Conservation (phyloP, 2,329 filamentous ascomycete species). For the Hymenoscyphus salicellus region DNA sequence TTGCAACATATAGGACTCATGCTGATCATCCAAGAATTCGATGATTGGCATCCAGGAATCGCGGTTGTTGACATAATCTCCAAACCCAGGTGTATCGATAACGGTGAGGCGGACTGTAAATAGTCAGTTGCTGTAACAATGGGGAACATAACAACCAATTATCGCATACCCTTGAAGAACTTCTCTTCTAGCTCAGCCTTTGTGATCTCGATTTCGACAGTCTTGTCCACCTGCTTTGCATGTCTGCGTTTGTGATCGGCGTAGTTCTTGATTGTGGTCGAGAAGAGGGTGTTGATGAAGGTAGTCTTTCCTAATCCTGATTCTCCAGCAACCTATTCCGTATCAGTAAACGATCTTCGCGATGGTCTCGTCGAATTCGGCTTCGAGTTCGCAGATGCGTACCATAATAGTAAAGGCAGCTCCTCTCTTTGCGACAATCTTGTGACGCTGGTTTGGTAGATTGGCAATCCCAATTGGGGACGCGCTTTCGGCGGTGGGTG, state of each 20-base stretch:
- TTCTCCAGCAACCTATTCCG: conserved; percentile 84
- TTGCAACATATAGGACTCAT: conserved; percentile 99
- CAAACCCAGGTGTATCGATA: conserved; percentile 97
- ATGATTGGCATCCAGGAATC: conserved; percentile 99
- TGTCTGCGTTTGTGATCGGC: conserved; percentile 99
- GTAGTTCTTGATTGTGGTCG: conserved; percentile 99
- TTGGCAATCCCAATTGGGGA: conserved; percentile 73
- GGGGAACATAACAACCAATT: not conserved
- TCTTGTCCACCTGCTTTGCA: conserved; percentile 99
- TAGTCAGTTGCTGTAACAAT: conserved; percentile 20
- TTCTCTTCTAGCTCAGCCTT: conserved; percentile 99
- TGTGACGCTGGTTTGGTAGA: conserved; percentile 66
- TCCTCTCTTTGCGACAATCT: conserved; percentile 78
- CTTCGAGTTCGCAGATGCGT: conserved; percentile 25
- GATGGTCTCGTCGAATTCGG: not conserved
- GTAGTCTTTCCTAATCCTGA: conserved; percentile 98
- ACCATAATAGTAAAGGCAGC: conserved; percentile 99
- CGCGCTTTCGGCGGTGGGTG: conserved; percentile 56
- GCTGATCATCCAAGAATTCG: conserved; percentile 99
- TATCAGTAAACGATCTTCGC: conserved; percentile 7
- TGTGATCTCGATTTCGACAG: conserved; percentile 99
- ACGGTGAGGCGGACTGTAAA: conserved; percentile 87
- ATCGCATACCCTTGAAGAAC: conserved; percentile 91
- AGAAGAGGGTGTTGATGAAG: conserved; percentile 99
- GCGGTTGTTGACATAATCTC: conserved; percentile 99